Base-by-base conservation (phyloP, 1,139 yeast species). In the Pichia sp. region DNA sequence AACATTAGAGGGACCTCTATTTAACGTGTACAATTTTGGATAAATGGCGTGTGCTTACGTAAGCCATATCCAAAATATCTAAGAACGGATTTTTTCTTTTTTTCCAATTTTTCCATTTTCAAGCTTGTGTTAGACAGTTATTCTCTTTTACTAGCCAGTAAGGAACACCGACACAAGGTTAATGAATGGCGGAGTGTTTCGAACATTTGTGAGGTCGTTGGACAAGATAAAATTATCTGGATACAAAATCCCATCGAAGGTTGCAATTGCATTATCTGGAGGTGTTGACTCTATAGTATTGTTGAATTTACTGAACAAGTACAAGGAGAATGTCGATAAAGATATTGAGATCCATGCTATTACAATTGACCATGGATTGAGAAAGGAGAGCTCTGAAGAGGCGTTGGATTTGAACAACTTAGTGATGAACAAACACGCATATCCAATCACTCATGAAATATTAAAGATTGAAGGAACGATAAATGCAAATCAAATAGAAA, bases 231-330 rank as follows among this genome's bases (percentile, higher is more conserved):
- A 12, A 3, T 8, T 5, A 14, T 18, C 15, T 17, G 35, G 24
- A 6, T 30, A 40, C 27, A 24, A 34, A 14, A 20, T 43, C 7
- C 52, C 52, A 2, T 6, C 32, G 4, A 44, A 36, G 11, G 36
- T 61, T 2, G 62, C 55, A 2, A 46, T 75, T 19, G 90, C 91
- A 0, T 73, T 86, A 3, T 81, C 89, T 10, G 96, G 96, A 3
- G 96, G 96, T 0, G 90, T 83, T 1, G 96, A 86, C 59, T 85
- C 94, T 2, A 80, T 85, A 77, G 83, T 86, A 28, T 63, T 86
- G 40, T 71, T 85, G 1, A 73, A 72, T 57, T 63, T 83, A 15
- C 54, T 71, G 8, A 56, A 66, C 1, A 66, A 66, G 40, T 72
- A 66, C 56, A 58, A 68, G 42, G 9, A 28, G 10, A 12, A 21